phyloP scores from a whole-genome alignment of 1,284 basidiomycete species.

The Trametes pubescens region DNA sequence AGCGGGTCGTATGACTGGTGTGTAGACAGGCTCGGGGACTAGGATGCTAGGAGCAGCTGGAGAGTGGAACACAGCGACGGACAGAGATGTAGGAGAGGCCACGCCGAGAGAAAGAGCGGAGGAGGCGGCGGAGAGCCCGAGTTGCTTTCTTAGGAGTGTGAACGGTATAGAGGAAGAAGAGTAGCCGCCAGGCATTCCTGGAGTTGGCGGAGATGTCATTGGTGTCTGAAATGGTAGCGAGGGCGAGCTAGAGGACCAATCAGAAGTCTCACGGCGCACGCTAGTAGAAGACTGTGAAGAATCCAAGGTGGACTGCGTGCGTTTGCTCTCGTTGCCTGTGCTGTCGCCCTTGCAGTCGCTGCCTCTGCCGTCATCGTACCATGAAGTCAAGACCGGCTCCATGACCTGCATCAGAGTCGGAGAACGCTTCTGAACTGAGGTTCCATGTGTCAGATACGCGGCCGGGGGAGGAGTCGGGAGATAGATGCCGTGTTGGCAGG shows the following conservation, averaged over 20 bases:
- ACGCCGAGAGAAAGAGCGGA: conserved; percentile 22
- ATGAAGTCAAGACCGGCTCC: conserved; percentile 36
- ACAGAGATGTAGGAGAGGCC: conserved; percentile 24
- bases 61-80: conserved; percentile 31
- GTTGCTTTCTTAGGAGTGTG: conserved; percentile 21
- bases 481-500: conserved; percentile 19
- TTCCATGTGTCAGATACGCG: neutral
- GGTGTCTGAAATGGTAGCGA: conserved; percentile 35
- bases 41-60: conserved; percentile 20
- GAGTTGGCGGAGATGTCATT: conserved; percentile 29
- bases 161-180: conserved; percentile 17
- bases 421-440: conserved; percentile 11
- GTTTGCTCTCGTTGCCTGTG: no score
- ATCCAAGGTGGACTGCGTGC: conserved; percentile 8
- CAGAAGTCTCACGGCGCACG: conserved; percentile 18
- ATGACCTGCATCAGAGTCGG: conserved; percentile 40
- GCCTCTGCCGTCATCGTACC: conserved; percentile 24
- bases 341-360: no score
- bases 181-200: conserved; percentile 5
- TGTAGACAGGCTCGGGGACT: conserved; percentile 29
- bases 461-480: conserved; percentile 15
- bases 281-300: conserved; percentile 17
- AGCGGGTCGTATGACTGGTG: conserved; percentile 22
- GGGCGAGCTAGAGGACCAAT: conserved; percentile 20
- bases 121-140: conserved; percentile 20